phyloP scores from a whole-genome alignment of 768 basidiomycete genomes.

The Strobilomyces confusus region DNA sequence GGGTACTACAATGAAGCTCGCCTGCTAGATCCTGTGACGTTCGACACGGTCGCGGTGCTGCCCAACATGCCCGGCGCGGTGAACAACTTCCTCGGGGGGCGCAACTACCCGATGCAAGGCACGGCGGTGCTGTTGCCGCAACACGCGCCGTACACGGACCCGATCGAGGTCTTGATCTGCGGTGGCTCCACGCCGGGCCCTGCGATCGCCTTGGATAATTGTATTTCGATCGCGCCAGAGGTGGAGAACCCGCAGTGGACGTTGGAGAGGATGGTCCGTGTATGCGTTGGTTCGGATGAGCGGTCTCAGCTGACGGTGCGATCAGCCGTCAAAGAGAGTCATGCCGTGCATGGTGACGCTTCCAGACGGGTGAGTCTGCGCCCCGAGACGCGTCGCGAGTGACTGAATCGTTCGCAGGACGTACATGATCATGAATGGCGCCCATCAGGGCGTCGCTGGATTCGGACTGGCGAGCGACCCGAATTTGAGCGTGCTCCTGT shows the following conservation, averaged over 20 bases:
- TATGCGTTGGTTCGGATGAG: not conserved
- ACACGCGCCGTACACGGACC: constrained; percentile 68
- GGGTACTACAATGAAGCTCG: constrained; percentile 82
- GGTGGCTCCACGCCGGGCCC: constrained; percentile 67
- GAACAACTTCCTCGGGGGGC: constrained; percentile 64
- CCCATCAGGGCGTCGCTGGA: constrained; percentile 63
- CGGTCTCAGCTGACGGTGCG: not conserved
- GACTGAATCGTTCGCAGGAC: constrained; percentile 46
- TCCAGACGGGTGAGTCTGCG: constrained; percentile 35
- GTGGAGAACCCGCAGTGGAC: constrained; percentile 58
- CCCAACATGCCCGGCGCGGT: constrained; percentile 78
- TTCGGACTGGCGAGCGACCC: constrained; percentile 67
- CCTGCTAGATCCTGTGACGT: constrained; percentile 62
- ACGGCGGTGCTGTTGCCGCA: constrained; percentile 68
- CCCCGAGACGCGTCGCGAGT: too few relatives aligned
- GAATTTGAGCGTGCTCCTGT: constrained; percentile 61
- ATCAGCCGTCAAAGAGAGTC: constrained; percentile 65
- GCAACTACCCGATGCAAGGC: constrained; percentile 77
- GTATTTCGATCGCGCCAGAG: constrained; percentile 67
- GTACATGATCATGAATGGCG: constrained; percentile 73
- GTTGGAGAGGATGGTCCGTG: constrained; percentile 72
- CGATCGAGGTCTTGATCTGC: constrained; percentile 65
- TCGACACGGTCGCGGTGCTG: constrained; percentile 52
- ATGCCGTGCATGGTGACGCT: constrained; percentile 73
- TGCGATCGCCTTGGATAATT: constrained; percentile 58